Conservation (phyloP, 768 basidiomycete genomes). For the Boletus bicolor region DNA sequence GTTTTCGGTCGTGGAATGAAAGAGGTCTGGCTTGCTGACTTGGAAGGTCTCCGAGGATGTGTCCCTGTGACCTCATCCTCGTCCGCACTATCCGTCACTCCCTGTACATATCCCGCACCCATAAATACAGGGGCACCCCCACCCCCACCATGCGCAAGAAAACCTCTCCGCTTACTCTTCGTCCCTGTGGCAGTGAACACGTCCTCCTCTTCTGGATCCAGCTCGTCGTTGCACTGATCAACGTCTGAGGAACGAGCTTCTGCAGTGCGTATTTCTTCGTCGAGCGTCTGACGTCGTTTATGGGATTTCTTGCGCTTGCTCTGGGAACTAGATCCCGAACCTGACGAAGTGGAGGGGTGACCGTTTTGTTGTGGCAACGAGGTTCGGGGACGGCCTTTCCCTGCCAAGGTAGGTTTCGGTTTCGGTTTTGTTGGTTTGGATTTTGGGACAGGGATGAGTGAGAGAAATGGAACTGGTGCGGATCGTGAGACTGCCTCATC, state of each 20-base stretch:
- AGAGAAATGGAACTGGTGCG: constrained; percentile 19
- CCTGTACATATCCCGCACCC: constrained; percentile 64
- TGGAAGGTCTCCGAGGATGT: constrained; percentile 3
- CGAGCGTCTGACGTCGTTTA: constrained; percentile 53
- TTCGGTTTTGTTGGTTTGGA: constrained; percentile 12
- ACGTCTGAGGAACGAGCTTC: constrained; percentile 32
- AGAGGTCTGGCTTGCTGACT: constrained; percentile 15
- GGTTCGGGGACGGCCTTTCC: constrained; percentile 20
- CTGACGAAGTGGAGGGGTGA: neutral
- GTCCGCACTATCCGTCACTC: constrained; percentile 35
- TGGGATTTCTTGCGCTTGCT: constrained; percentile 18
- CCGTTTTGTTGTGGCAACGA: neutral
- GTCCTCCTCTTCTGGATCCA: constrained; percentile 37
- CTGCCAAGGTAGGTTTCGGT: constrained; percentile 11
- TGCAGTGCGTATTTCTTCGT: constrained; percentile 61
- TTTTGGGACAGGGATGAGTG: constrained; percentile 23
- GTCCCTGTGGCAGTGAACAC: constrained; percentile 55
- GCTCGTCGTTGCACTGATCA: constrained; percentile 37
- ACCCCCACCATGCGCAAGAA: constrained; percentile 72
- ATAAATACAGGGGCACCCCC: constrained; percentile 70
- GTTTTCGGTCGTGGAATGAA: constrained; percentile 26
- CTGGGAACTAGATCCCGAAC: constrained; percentile 15
- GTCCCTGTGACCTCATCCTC: neutral
- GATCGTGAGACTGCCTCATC: constrained; percentile 11
- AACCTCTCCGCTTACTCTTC: constrained; percentile 52